phyloP scores from a whole-genome alignment of 768 basidiomycete genomes.

The Tephrocybe sp. region DNA sequence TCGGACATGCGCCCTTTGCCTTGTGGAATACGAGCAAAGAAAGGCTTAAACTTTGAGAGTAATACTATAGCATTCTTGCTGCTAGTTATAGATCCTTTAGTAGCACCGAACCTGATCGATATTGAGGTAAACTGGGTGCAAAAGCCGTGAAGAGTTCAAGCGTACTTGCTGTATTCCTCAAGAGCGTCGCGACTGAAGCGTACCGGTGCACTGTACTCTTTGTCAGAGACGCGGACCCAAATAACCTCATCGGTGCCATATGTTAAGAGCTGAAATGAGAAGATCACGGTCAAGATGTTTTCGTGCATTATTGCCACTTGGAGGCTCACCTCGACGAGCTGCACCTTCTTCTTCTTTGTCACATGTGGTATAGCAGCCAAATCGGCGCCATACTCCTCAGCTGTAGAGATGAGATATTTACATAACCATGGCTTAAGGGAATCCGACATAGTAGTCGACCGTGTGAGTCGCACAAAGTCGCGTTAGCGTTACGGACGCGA shows the following conservation, averaged over 20 bases:
- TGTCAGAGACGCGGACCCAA: conserved; percentile 70
- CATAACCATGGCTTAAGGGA: conserved; percentile 56
- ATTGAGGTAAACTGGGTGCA: neutral
- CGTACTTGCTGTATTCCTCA: conserved; percentile 40
- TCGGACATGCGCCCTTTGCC: conserved; percentile 39
- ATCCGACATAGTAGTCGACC: conserved; percentile 29
- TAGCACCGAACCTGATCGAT: conserved; percentile 15
- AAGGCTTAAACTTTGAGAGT: conserved; percentile 50
- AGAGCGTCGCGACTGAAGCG: conserved; percentile 57
- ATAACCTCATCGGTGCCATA: conserved; percentile 45
- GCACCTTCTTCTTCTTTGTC: conserved; percentile 49
- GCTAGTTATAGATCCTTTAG: conserved; percentile 40
- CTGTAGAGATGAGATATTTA: conserved; percentile 48
- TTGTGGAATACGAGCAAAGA: conserved; percentile 53
- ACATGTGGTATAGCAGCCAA: conserved; percentile 32
- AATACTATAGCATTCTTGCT: conserved; percentile 44
- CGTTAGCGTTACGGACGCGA: conserved; percentile 7
- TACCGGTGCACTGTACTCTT: conserved; percentile 45
- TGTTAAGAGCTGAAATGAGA: conserved; percentile 51
- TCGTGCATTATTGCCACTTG: neutral
- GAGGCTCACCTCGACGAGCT: conserved; percentile 52
- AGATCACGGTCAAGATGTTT: conserved; percentile 1
- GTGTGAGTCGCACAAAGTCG: conserved; percentile 5
- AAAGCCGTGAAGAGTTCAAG: neutral
- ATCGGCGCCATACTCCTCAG: conserved; percentile 52